These are phyloP conservation scores for Graphilbum fragrans DNA, from an alignment of 2,329 filamentous ascomycete species.

Conservation along the genomic window DNA sequence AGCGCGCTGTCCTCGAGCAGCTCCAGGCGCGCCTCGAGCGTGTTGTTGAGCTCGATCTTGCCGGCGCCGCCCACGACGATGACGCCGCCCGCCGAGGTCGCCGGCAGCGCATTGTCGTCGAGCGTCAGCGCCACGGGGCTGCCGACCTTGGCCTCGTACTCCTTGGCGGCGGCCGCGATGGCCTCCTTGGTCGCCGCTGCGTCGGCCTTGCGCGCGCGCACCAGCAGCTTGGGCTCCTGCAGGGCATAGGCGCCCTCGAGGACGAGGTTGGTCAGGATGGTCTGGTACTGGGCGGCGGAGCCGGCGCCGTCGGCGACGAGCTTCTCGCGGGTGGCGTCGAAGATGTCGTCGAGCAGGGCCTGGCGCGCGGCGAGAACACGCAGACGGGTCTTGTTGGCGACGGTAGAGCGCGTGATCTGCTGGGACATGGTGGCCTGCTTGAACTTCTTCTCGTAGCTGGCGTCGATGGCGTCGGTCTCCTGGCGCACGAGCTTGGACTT, in stretches of 20 bases:
- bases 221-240: constrained; percentile 62
- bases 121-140: constrained; percentile 59
- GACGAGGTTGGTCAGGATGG: constrained; percentile 65
- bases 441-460: constrained; percentile 94
- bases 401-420: constrained; percentile 93
- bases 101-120: constrained; percentile 61
- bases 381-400: constrained; percentile 91
- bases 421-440: constrained; percentile 97
- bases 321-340: constrained; percentile 66
- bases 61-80: constrained; percentile 68
- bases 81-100: constrained; percentile 66
- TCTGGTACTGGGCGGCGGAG: constrained; percentile 64
- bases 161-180: constrained; percentile 60
- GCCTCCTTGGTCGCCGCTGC: constrained; percentile 65
- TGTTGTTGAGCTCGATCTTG: constrained; percentile 98
- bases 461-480: constrained; percentile 87
- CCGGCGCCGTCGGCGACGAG: constrained; percentile 50
- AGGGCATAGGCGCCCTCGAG: constrained; percentile 86
- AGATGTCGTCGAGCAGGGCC: constrained; percentile 81
- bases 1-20: constrained; percentile 77
- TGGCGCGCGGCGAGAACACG: constrained; percentile 79
- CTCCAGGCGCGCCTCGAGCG: constrained; percentile 80
- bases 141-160: constrained; percentile 71
- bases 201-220: constrained; percentile 73
- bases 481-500: constrained; percentile 97